Percentiles rank a stretch among this genome's conserved stretches.
These are phyloP conservation scores for Candida loeiensis DNA, from an alignment of 805 yeast species.

Conservation along the genomic window DNA sequence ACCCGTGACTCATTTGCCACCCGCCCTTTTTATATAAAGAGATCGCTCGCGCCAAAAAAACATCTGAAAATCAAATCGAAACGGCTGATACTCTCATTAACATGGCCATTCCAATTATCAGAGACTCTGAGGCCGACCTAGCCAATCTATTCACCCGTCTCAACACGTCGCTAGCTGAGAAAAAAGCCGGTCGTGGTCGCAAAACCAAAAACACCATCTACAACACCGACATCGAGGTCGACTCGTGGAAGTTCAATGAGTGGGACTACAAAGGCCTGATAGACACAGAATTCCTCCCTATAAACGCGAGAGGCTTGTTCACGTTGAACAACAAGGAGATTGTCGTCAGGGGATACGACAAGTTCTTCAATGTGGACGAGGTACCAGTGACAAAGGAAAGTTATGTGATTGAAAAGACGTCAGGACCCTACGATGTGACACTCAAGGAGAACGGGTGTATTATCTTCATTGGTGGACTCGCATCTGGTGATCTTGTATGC, in stretches of 20 bases:
- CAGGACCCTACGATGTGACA: constrained; percentile 78
- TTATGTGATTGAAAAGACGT: constrained; percentile 28
- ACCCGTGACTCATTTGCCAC: no score
- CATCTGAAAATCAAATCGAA: no score
- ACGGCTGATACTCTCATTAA: no score
- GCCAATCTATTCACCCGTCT: constrained; percentile 15
- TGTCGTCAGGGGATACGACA: constrained; percentile 86
- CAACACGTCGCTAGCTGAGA: constrained; percentile 14
- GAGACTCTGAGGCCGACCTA: constrained; percentile 16
- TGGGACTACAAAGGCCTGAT: constrained; percentile 69
- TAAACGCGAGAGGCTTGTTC: constrained; percentile 82
- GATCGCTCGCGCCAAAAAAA: no score
- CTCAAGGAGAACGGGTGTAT: constrained; percentile 94
- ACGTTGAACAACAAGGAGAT: constrained; percentile 45
- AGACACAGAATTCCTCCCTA: constrained; percentile 52
- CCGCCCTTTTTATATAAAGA: no score
- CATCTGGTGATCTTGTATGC: constrained; percentile 72
- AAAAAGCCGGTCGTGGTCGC: constrained; percentile 21
- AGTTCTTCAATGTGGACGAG: constrained; percentile 84
- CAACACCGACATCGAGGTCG: constrained; percentile 12
- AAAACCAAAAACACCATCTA: constrained; percentile 14
- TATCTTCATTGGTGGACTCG: constrained; percentile 70
- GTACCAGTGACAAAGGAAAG: constrained; percentile 47
- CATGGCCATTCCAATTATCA: constrained; percentile 1
- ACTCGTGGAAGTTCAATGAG: constrained; percentile 80